Percentiles rank a stretch among this genome's conserved stretches.
Evolutionary conservation across 2,329 filamentous ascomycete species (phyloP).

Genomic region (Aspergillus ochraceoroseus): DNA sequence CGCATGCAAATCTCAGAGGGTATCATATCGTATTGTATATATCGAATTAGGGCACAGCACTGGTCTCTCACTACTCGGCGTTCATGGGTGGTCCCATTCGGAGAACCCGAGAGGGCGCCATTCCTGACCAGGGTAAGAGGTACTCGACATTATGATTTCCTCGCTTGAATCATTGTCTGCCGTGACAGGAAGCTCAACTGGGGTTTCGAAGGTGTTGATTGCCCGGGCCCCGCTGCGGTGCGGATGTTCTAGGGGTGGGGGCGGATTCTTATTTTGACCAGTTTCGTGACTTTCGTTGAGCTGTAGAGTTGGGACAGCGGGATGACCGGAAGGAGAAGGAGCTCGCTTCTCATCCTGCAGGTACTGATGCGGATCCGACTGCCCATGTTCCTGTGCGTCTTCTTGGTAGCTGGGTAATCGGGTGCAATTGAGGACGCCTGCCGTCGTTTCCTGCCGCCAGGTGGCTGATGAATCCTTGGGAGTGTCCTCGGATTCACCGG

Average conservation of each 20-base stretch:
- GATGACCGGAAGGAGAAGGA: background rate
- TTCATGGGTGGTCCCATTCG: conserved; percentile 16
- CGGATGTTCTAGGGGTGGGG: conserved; percentile 13
- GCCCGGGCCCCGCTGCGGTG: conserved; percentile 23
- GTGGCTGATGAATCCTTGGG: background rate
- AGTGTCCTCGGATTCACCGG: conserved; percentile 22
- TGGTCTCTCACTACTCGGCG: background rate
- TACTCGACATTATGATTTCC: conserved; percentile 47
- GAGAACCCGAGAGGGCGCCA: conserved; percentile 37
- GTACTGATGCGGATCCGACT: background rate
- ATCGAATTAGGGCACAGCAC: background rate
- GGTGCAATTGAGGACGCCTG: conserved; percentile 7
- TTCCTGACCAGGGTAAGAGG: conserved; percentile 48
- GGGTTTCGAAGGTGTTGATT: conserved; percentile 24
- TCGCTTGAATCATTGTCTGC: conserved; percentile 40
- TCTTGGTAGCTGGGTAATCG: conserved; percentile 20
- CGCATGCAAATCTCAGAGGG: background rate
- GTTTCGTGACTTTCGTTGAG: background rate
- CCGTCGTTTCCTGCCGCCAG: conserved; percentile 13
- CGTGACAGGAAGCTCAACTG: conserved; percentile 33
- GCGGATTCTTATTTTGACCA: background rate
- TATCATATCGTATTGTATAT: conserved; percentile 4
- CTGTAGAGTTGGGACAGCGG: background rate
- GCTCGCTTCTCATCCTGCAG: conserved; percentile 11
- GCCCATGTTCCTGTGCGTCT: conserved; percentile 11